phyloP scores from a whole-genome alignment of 345 rosid genomes.

The Excoecaria cochinchinensis region DNA sequence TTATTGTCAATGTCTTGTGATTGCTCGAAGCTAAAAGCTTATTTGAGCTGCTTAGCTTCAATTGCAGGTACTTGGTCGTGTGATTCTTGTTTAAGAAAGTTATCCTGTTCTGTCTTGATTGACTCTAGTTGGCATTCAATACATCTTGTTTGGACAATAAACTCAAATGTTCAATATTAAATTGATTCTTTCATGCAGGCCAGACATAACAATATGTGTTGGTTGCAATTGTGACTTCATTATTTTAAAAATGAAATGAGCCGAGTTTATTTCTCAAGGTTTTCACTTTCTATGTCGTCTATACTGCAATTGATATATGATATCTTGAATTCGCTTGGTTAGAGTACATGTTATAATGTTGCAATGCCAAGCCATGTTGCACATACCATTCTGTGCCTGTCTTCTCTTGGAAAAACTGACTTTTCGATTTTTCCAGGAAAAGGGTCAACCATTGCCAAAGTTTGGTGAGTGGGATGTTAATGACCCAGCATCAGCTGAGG shows the following conservation, averaged over 20 bases:
- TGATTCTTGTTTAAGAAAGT: too few relatives aligned
- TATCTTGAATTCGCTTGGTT: not conserved
- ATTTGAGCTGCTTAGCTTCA: not conserved
- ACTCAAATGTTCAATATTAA: not conserved
- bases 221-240: not conserved
- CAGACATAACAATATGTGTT: not conserved
- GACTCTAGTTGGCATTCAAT: not conserved
- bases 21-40: not conserved
- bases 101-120: too few relatives aligned
- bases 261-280: not conserved
- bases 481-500: constrained; percentile 34
- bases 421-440: constrained; percentile 15
- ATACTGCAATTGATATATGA: not conserved
- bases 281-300: not conserved
- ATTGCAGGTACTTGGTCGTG: not conserved
- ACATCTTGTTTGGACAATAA: not conserved
- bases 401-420: not conserved
- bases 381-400: not conserved
- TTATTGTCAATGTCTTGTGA: not conserved
- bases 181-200: not conserved
- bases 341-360: not conserved
- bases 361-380: too few relatives aligned
- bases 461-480: constrained; percentile 41
- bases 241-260: not conserved
- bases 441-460: constrained; percentile 33